Conservation (phyloP, 225 moss, liverwort and hornwort genomes). For the Thuidium tamariscinum region DNA sequence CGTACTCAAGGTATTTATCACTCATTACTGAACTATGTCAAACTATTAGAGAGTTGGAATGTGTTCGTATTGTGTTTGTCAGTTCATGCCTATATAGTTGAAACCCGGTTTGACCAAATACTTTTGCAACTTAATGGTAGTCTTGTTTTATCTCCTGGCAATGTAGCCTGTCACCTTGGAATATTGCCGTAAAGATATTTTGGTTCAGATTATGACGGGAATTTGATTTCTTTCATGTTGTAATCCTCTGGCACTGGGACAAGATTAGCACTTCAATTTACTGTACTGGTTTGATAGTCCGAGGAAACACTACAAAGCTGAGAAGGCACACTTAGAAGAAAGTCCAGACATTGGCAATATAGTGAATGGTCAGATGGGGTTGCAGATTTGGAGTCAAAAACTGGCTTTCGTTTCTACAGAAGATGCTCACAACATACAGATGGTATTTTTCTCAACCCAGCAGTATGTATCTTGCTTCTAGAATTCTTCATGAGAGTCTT, state of each 20-base stretch:
- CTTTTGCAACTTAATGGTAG: not conserved
- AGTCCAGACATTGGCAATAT: constrained; percentile 84
- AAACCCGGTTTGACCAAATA: not conserved
- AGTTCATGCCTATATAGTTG: not conserved
- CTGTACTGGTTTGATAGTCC: constrained; percentile 95
- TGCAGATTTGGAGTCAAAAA: constrained; percentile 99
- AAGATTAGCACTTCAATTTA: constrained; percentile 89
- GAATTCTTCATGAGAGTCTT: not conserved
- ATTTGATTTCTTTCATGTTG: not conserved
- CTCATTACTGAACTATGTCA: not conserved
- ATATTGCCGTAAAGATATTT: not conserved
- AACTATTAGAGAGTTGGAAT: not conserved
- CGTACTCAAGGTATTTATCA: constrained; percentile 59
- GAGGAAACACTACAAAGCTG: constrained; percentile 55
- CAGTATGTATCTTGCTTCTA: not conserved
- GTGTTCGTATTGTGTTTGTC: not conserved
- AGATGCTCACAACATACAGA: constrained; percentile 86
- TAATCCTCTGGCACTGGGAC: constrained; percentile 55
- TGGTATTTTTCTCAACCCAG: constrained; percentile 43
- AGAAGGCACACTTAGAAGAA: constrained; percentile 76
- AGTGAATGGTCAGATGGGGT: constrained; percentile 74
- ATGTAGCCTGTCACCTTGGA: not conserved
- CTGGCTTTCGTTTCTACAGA: constrained; percentile 89
- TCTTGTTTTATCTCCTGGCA: not conserved
- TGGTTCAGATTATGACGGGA: not conserved